phyloP scores from a whole-genome alignment of 768 basidiomycete genomes.

The Suillus lakei region DNA sequence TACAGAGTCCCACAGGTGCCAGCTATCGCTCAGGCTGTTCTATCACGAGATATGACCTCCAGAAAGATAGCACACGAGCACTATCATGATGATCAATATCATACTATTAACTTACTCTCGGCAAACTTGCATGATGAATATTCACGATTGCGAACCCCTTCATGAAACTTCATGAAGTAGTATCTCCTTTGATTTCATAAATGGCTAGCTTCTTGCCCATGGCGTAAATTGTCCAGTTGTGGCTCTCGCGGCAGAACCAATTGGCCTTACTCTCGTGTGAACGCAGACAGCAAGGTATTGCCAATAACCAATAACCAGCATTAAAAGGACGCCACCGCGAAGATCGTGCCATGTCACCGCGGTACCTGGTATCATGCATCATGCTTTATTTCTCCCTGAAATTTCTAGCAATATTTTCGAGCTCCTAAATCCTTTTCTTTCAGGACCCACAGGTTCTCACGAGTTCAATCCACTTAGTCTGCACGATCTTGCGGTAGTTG shows the following conservation, averaged over 20 bases:
- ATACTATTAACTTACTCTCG: neutral
- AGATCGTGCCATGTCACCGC: too few species aligned
- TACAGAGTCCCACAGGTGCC: neutral
- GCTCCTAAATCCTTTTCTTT: neutral
- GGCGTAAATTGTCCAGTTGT: too few species aligned
- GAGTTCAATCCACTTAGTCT: neutral
- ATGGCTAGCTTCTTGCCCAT: too few species aligned
- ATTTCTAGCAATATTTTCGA: conserved; percentile 1
- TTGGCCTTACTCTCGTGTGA: too few species aligned
- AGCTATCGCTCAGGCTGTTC: neutral
- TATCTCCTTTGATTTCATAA: too few species aligned
- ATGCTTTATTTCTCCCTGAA: neutral
- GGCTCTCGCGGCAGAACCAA: too few species aligned
- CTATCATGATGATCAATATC: neutral
- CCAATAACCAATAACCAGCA: too few species aligned
- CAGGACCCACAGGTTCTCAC: neutral
- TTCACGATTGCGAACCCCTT: neutral
- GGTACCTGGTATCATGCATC: too few species aligned
- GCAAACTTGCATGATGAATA: neutral
- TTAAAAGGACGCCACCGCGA: too few species aligned
- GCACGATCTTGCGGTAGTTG: conserved; percentile 7
- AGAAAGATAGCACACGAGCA: neutral
- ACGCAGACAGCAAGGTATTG: too few species aligned
- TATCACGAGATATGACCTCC: neutral
- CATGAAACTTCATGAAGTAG: too few species aligned